Conservation (phyloP, 2,329 filamentous ascomycete genomes). For the Epichloe glyceriae region DNA sequence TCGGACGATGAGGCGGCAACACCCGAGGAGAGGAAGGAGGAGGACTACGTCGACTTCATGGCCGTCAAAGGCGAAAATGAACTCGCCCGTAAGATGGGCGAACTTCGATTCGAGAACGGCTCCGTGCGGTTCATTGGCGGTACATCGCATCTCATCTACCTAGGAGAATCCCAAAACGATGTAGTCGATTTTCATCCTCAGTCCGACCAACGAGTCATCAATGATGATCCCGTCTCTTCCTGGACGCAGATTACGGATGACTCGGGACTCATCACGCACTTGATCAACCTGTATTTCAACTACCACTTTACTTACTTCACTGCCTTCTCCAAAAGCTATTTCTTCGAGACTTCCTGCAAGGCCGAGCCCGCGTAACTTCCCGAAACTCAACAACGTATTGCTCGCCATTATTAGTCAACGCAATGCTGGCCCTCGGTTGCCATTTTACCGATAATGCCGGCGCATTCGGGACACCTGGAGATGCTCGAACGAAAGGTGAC, state of each 20-base stretch:
- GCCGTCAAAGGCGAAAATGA: constrained; percentile 56
- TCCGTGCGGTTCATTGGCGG: constrained; percentile 85
- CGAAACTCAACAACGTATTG: constrained; percentile 58
- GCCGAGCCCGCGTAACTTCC: constrained; percentile 41
- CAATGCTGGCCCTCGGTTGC: constrained; percentile 83
- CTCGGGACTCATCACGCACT: constrained; percentile 63
- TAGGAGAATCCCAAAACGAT: constrained; percentile 37
- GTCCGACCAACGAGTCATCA: constrained; percentile 32
- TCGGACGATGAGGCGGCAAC: constrained; percentile 9
- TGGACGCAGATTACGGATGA: constrained; percentile 85
- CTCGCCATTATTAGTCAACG: constrained; percentile 80
- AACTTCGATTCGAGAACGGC: constrained; percentile 75
- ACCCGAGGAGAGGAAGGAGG: constrained; percentile 25
- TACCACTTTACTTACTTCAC: constrained; percentile 98
- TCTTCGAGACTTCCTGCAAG: constrained; percentile 69
- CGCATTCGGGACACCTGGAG: constrained; percentile 56
- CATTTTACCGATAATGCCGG: constrained; percentile 74
- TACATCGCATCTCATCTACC: constrained; percentile 83
- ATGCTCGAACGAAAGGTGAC: constrained; percentile 79
- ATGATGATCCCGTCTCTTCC: constrained; percentile 60
- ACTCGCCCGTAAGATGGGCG: constrained; percentile 84
- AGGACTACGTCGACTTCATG: constrained; percentile 26
- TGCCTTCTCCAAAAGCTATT: constrained; percentile 76
- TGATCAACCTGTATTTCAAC: constrained; percentile 95
- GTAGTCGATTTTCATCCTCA: constrained; percentile 26